These are phyloP conservation scores for Paramecium pentaurelia DNA, from an alignment of 73 alveolate species.

Conservation along the genomic window DNA sequence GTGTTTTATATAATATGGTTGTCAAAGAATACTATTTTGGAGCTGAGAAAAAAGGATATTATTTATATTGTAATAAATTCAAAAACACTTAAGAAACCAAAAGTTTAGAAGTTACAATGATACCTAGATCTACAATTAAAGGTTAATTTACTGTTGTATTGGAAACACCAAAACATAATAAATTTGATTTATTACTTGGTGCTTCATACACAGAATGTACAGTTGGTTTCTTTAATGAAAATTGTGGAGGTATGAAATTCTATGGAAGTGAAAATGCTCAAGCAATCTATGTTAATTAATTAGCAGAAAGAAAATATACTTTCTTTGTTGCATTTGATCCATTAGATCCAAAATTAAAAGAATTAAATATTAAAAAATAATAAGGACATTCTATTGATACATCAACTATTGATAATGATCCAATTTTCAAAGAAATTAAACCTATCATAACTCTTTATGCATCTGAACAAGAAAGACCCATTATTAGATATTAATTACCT, in stretches of 20 bases:
- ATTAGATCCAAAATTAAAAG: not conserved
- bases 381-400: constrained; percentile 1
- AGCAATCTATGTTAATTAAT: not conserved
- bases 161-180: constrained; percentile 20
- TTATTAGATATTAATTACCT: constrained; percentile 8
- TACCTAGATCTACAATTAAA: not conserved
- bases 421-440: not conserved
- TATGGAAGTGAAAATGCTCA: constrained; percentile 12
- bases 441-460: constrained; percentile 30
- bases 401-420: not conserved
- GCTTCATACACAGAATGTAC: constrained; percentile 12
- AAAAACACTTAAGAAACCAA: not conserved
- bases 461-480: constrained; percentile 10
- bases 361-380: not conserved
- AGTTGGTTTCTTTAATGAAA: constrained; percentile 23
- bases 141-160: constrained; percentile 38
- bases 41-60: constrained; percentile 32
- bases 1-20: not conserved
- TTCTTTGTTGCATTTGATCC: constrained; percentile 8
- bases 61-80: constrained; percentile 14
- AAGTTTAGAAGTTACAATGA: not conserved
- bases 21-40: constrained; percentile 16
- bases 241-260: constrained; percentile 20
- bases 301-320: constrained; percentile 25
- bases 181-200: constrained; percentile 11